Evolutionary conservation across 1,284 basidiomycete genomes (phyloP), one percentile per base, ranked within the genome.

Genomic region (Apiotrichum akiyoshidainum): DNA sequence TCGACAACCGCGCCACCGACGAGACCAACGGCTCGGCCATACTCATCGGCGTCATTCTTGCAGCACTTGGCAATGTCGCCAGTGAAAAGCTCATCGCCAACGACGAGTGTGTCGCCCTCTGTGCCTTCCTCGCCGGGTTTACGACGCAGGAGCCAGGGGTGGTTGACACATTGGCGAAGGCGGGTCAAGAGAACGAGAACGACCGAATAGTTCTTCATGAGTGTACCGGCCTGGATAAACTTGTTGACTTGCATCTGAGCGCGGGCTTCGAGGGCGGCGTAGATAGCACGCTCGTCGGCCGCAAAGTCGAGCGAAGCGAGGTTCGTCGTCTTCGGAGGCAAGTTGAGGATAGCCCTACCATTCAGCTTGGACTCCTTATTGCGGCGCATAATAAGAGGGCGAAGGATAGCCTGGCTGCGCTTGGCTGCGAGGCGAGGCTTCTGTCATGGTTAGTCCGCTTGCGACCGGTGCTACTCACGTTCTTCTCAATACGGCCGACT

Each of bases 301-400:
- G 69, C 64, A 52, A 79, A 78, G 17, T 67, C 65, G 12, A 77
- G 67, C 47, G 67, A 60, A 2, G 67, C 65, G 12, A 76, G 57
- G 10, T 68, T 63, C 9, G 68, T 68, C 0, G 58, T 65, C 63
- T 77, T 76, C 0, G 68, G 67, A 13, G 72, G 72, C 2, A 78
- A 68, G 31, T 71, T 60, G 19, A 77, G 65, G 42, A 77, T 65
- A 13, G 65, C 65, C 40, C 66, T 60, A 10, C 77, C 78, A 51
- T 78, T 73, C 13, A 79, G 63, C 47, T 66, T 59, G 8, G 70
- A 69, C 19, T 77, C 74, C 56, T 78, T 77, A 56, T 72, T 74
- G 19, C 78, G 65, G 11, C 76, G 59, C 26, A 76, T 60, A 59
- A 69, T 70, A 46, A 70, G 65, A 3, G 34, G 71, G 61, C 57